Percentiles rank a stretch among this genome's conserved stretches.
These are phyloP conservation scores for Ascochyta koolunga DNA, from an alignment of 2,329 filamentous ascomycete species.

Conservation along the genomic window DNA sequence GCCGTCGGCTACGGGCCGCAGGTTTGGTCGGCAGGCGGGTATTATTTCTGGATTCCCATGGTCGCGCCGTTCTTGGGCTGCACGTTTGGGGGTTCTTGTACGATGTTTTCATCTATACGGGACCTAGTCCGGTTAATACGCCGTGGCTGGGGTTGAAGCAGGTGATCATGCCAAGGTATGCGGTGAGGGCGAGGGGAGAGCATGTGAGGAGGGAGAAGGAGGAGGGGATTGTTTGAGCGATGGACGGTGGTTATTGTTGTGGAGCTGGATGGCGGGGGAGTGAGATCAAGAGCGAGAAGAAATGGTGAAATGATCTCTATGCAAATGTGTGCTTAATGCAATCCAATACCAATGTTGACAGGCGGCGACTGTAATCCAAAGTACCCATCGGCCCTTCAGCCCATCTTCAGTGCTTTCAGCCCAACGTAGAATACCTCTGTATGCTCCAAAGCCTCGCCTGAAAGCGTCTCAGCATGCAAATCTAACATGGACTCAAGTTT, in stretches of 20 bases:
- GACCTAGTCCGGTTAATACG: conserved; percentile 72
- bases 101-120: conserved; percentile 64
- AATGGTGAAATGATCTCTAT: background rate
- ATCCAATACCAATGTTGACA: too few relatives aligned
- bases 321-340: background rate
- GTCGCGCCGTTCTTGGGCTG: conserved; percentile 70
- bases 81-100: conserved; percentile 41
- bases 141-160: conserved; percentile 68
- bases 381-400: background rate
- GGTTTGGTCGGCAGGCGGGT: conserved; percentile 70
- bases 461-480: background rate
- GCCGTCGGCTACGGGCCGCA: conserved; percentile 70
- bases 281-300: background rate
- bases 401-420: background rate
- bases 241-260: too few relatives aligned
- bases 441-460: background rate
- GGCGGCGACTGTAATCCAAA: background rate
- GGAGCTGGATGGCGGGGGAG: background rate
- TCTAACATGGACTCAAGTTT: background rate
- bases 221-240: conserved; percentile 32
- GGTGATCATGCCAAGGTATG: conserved; percentile 41
- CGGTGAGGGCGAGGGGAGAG: conserved; percentile 29
- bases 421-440: background rate
- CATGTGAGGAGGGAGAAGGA: conserved; percentile 34
- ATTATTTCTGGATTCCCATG: conserved; percentile 81